Evolutionary conservation across 306 rosid species (phyloP).

Genomic region (Canavalia gladiata): DNA sequence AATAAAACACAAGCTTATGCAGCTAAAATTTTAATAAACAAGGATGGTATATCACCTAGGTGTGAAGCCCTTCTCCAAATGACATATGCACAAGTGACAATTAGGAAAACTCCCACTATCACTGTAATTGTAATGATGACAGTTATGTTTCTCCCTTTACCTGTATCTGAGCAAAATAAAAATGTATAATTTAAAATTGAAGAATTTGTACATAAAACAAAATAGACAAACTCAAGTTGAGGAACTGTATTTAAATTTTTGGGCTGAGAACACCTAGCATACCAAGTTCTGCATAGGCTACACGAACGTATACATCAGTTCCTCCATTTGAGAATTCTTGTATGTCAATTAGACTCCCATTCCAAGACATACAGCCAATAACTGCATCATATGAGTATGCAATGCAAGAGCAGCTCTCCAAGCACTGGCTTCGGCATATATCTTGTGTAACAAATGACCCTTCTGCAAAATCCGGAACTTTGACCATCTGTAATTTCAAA

Average conservation of each 20-base stretch:
- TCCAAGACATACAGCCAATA: slow-evolving; percentile 55
- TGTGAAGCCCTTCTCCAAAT: slow-evolving; percentile 25
- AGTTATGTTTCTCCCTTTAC: not conserved
- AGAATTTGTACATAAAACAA: not conserved
- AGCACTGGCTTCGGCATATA: slow-evolving; percentile 41
- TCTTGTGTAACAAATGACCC: not conserved
- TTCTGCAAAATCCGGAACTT: slow-evolving; percentile 55
- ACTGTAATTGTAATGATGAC: slow-evolving; percentile 29
- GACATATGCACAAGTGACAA: slow-evolving; percentile 35
- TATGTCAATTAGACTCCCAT: slow-evolving; percentile 23
- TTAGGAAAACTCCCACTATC: slow-evolving; percentile 18
- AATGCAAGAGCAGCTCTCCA: slow-evolving; percentile 45
- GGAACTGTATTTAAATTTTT: not conserved
- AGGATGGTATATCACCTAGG: slow-evolving; percentile 2
- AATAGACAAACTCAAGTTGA: not conserved
- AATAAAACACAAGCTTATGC: not conserved
- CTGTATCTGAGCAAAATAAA: not conserved
- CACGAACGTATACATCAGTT: slow-evolving; percentile 45
- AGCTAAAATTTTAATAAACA: not conserved
- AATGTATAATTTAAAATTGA: too few species aligned
- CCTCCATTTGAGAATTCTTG: slow-evolving; percentile 41
- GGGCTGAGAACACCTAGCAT: not conserved
- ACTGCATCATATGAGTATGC: slow-evolving; percentile 20
- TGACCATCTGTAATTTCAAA: slow-evolving; percentile 40
- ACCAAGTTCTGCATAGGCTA: slow-evolving; percentile 48